A percentile compares a stretch with the other conserved stretches of the same genome.
phyloP scores from a whole-genome alignment of 768 basidiomycete genomes.

The Suillus brevipes region DNA sequence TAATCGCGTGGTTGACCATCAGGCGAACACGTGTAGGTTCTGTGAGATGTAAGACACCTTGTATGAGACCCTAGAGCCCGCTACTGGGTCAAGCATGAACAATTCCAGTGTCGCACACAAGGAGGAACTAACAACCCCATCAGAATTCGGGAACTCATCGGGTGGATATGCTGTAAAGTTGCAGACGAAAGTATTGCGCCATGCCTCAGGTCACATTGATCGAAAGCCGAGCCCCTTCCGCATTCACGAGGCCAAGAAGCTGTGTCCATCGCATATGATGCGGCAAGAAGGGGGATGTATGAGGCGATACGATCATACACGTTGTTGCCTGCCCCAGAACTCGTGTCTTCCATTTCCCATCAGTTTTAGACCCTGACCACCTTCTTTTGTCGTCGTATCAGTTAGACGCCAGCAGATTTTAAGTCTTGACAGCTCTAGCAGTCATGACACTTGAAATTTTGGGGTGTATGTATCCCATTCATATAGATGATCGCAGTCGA shows the following conservation, averaged over 20 bases:
- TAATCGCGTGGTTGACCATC: constrained; percentile 34
- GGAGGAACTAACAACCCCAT: not conserved
- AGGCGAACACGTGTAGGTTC: constrained; percentile 34
- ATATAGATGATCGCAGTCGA: too few species aligned
- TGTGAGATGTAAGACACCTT: not conserved
- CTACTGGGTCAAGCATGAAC: not conserved
- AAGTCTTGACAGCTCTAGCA: not conserved
- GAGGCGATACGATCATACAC: constrained; percentile 1
- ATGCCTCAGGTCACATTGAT: not conserved
- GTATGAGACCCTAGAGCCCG: not conserved
- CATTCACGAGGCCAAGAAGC: too few species aligned
- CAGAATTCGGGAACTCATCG: constrained; percentile 1
- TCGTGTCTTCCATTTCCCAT: not conserved
- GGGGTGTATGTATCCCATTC: not conserved
- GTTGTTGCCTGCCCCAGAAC: constrained; percentile 2
- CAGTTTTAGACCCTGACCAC: not conserved
- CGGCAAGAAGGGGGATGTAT: constrained; percentile 1
- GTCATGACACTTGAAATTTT: too few species aligned
- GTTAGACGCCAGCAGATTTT: not conserved
- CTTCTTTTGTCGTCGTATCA: not conserved
- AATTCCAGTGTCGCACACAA: not conserved
- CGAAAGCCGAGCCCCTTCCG: not conserved
- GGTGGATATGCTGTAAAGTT: not conserved
- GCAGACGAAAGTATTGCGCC: not conserved
- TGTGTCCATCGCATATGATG: too few species aligned